Base-by-base conservation (phyloP, 441 rosid genomes). In the Erodium trifolium region DNA sequence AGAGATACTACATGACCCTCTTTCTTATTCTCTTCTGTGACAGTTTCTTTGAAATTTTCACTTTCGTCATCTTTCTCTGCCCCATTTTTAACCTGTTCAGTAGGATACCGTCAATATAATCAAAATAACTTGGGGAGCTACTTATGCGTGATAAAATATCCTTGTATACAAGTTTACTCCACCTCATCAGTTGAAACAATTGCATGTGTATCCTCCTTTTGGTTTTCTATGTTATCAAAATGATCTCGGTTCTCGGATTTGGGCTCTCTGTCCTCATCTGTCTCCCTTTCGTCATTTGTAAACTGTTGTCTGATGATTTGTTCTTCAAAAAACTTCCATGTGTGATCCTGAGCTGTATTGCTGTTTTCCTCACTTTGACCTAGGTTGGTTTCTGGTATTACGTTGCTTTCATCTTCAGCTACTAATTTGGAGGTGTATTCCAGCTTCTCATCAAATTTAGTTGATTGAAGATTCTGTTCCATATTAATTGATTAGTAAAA, bases 111-210 rank as follows among this genome's bases (percentile, higher is more conserved):
- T 68, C 53, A 68, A 19, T 68, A 60, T 66, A 57, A 62, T 53
- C 18, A 13, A 63, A 11, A 62, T 34, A 45, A 53, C 43, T 41
- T n/a, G 55, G 49, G 68, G 14, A 69, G 65, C 17, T 67, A 70
- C 43, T 69, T n/a, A 17, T 55, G 3, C 2, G 35, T 63, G 65
- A 62, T 65, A 19, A 14, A 34, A 59, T 31, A 51, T 68, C 17
- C 59, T 11, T 23, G 6, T 59, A 6, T 6, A 19, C 13, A 29
- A 49, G 49, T 5, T 23, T 62, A 27, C 68, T 16, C 76, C 77
- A 72, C 91, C 90, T 84, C 83, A 69, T 83, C 69, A 57, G 82
- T 68, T 43, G 68, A 71, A 63, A 73, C 77, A 69, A 65, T 71
- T 2, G 62, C 70, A 75, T 80, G 72, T 60, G 19, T 66, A 14